Conservation (phyloP, 225 moss, liverwort and hornwort genomes). For the Thuidium tamariscinum region DNA sequence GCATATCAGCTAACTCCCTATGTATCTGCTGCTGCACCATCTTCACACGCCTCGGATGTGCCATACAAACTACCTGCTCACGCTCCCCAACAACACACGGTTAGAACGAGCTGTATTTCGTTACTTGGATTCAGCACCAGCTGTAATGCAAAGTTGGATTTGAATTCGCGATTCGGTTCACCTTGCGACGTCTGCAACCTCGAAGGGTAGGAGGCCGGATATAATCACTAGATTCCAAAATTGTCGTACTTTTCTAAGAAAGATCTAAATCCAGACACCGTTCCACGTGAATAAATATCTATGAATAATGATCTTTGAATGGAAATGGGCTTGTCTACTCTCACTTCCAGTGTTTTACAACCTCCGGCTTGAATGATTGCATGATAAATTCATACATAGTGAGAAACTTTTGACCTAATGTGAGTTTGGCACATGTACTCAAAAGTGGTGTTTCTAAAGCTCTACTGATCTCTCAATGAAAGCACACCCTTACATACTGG, state of each 20-base stretch:
- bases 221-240: not conserved
- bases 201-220: not conserved
- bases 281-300: not conserved
- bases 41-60: conserved; percentile 83
- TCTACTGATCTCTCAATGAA: not conserved
- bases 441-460: not conserved
- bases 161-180: not conserved
- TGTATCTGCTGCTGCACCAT: conserved; percentile 97
- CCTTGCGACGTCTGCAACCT: conserved; percentile 18
- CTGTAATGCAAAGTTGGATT: conserved; percentile 12
- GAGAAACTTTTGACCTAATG: not conserved
- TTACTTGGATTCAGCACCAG: conserved; percentile 7
- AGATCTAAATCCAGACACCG: not conserved
- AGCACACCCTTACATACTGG: not conserved
- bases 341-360: not conserved
- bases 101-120: conserved; percentile 5
- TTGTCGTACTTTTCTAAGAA: not conserved
- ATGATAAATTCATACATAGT: not conserved
- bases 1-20: conserved; percentile 88
- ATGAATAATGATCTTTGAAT: not conserved
- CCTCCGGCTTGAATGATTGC: not conserved
- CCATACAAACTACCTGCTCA: conserved; percentile 74
- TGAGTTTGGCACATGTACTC: not conserved
- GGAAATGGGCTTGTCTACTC: not conserved
- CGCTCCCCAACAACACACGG: not conserved